Evolutionary conservation across 306 rosid genomes (phyloP), one percentile per base, ranked within the genome.

Genomic region (apple (Malus domestica)): DNA sequence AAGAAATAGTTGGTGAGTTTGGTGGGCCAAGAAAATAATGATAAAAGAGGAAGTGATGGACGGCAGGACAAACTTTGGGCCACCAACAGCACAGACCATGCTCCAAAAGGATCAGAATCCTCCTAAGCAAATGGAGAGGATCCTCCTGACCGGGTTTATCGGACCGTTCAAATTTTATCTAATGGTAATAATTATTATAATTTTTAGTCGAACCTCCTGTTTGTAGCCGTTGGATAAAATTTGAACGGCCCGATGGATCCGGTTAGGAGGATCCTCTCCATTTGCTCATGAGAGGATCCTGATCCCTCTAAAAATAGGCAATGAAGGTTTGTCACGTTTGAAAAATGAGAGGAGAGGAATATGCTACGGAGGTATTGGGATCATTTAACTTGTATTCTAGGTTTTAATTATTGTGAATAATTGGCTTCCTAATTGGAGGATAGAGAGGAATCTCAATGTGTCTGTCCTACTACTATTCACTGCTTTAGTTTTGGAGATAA

Each of bases 1-100:
- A n/a, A 20, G 7, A 54, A 4, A 35, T 44, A 35, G 38, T 3
- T 19, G 42, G 78, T 69, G 20, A 4, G 80, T 79, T 80, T 78
- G 75, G 86, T 88, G 70, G 96, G 85, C 33, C 86, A 76, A 40
- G 70, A 63, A 80, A 79, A 84, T 74, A 79, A 73, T 84, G 84
- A 82, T 71, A 51, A 69, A 68, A 42, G 59, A 46, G 22, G 23
- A 52, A 42, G 42, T 71, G 72, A 55, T 82, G 86, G 86, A 77
- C 45, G 71, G 51, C 82, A 70, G 69, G 90, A 76, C 80, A 27
- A 68, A 2, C 23, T 51, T 68, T 78, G 86, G 87, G 81, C 91
- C 91, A 83, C 86, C 54, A n/a, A 75, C 44, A 38, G 77, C 80
- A 75, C 87, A 87, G 85, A 65, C 89, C 93, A 86, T 75, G 73